Percentiles rank a stretch among this genome's conserved stretches.
Conservation (phyloP, 805 yeast genomes). For the Ascoidea tarda region DNA sequence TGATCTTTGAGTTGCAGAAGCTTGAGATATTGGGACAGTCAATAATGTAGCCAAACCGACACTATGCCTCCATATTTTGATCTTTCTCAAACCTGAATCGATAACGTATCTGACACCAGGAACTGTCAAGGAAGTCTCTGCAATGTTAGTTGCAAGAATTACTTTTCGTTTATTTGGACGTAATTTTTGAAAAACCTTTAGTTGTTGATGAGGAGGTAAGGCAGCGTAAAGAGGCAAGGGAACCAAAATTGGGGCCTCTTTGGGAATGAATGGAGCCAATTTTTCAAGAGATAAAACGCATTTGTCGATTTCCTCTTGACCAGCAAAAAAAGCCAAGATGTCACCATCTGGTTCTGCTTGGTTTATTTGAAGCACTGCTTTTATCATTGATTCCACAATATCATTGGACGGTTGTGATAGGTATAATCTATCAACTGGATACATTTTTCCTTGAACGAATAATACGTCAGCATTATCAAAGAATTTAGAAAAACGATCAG, state of each 20-base stretch:
- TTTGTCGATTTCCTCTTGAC: slow-evolving; percentile 95
- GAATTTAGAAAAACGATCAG: slow-evolving; percentile 69
- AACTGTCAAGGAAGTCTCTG: slow-evolving; percentile 95
- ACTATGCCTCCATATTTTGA: slow-evolving; percentile 89
- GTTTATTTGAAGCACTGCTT: slow-evolving; percentile 67
- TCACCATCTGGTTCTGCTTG: slow-evolving; percentile 77
- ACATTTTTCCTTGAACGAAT: slow-evolving; percentile 82
- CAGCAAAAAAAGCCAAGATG: slow-evolving; percentile 83
- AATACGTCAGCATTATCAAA: slow-evolving; percentile 72
- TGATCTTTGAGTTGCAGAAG: slow-evolving; percentile 87
- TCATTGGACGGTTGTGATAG: slow-evolving; percentile 58
- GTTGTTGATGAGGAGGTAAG: slow-evolving; percentile 72
- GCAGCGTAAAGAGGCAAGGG: slow-evolving; percentile 91
- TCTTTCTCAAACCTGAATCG: slow-evolving; percentile 87
- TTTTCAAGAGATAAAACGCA: slow-evolving; percentile 48
- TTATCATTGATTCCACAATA: slow-evolving; percentile 64
- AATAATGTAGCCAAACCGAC: slow-evolving; percentile 84
- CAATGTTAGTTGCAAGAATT: slow-evolving; percentile 87
- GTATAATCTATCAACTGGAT: slow-evolving; percentile 64
- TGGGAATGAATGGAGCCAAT: slow-evolving; percentile 52
- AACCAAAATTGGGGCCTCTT: slow-evolving; percentile 59
- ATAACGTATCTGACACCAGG: slow-evolving; percentile 88
- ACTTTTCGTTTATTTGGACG: slow-evolving; percentile 66
- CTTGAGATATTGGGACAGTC: slow-evolving; percentile 86
- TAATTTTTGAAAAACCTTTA: slow-evolving; percentile 57